A percentile compares a stretch with the other conserved stretches of the same genome.
These are phyloP conservation scores for Passiflora organensis DNA, from an alignment of 345 rosid species.

Conservation along the genomic window DNA sequence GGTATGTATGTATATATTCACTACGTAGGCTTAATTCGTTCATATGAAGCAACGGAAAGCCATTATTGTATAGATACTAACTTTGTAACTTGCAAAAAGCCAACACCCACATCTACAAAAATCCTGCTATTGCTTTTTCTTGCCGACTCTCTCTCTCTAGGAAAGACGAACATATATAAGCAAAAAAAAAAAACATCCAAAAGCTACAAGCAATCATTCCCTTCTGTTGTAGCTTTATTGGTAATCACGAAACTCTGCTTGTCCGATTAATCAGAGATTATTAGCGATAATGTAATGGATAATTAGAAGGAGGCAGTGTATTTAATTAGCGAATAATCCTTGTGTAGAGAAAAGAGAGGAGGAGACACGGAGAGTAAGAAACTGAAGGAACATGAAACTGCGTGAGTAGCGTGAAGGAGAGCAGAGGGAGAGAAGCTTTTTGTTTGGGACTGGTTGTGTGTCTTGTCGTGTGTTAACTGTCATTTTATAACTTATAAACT, in stretches of 20 bases:
- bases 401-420: conserved; percentile 47
- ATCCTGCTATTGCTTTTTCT: not conserved
- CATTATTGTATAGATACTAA: too few species aligned
- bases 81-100: too few species aligned
- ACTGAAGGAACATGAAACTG: conserved; percentile 20
- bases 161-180: not conserved
- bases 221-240: too few species aligned
- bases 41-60: too few species aligned
- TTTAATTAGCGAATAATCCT: too few species aligned
- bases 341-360: not conserved
- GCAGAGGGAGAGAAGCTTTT: conserved; percentile 16
- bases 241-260: too few species aligned
- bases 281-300: too few species aligned
- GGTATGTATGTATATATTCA: too few species aligned
- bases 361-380: conserved; percentile 10
- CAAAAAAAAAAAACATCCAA: not conserved
- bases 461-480: conserved; percentile 25
- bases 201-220: too few species aligned
- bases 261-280: too few species aligned
- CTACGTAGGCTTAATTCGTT: too few species aligned
- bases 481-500: conserved; percentile 18
- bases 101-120: not conserved
- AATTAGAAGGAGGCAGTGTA: too few species aligned
- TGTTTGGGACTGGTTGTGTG: conserved; percentile 14
- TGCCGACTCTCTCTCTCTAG: not conserved